phyloP scores from a whole-genome alignment of 2,329 filamentous ascomycete species.

The Pleurostoma richardsiae region DNA sequence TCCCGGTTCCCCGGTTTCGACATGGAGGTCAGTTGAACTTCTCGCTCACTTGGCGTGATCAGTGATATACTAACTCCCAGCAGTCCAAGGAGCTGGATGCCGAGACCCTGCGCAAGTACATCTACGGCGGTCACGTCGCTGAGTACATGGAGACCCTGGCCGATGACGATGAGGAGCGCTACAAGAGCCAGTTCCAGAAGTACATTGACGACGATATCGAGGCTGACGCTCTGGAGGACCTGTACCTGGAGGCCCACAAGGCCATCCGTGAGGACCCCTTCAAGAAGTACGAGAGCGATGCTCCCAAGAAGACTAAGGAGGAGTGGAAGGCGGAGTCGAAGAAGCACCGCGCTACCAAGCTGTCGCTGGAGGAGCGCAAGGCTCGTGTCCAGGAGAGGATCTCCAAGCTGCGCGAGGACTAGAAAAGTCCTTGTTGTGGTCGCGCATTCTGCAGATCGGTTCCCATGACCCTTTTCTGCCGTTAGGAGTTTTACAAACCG shows the following conservation, averaged over 20 bases:
- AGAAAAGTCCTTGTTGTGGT: slow-evolving; percentile 14
- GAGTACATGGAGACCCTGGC: slow-evolving; percentile 99
- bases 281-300: slow-evolving; percentile 78
- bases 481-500: slow-evolving; percentile 6
- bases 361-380: slow-evolving; percentile 77
- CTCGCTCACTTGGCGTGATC: too few relatives aligned
- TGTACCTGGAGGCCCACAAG: slow-evolving; percentile 92
- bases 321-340: slow-evolving; percentile 93
- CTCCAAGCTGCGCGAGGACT: slow-evolving; percentile 64
- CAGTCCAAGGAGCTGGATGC: slow-evolving; percentile 89
- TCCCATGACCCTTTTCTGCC: not conserved
- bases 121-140: slow-evolving; percentile 95
- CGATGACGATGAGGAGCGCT: slow-evolving; percentile 99
- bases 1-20: slow-evolving; percentile 99
- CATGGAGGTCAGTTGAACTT: slow-evolving; percentile 51
- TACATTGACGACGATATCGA: slow-evolving; percentile 97
- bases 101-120: slow-evolving; percentile 98
- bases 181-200: slow-evolving; percentile 95
- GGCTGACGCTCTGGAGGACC: slow-evolving; percentile 93
- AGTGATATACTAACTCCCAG: too few relatives aligned
- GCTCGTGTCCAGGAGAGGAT: slow-evolving; percentile 88
- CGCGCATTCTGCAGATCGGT: slow-evolving; percentile 8
- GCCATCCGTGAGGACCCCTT: slow-evolving; percentile 96
- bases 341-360: slow-evolving; percentile 78
- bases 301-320: slow-evolving; percentile 91